Evolutionary conservation across 2,329 filamentous ascomycete genomes (phyloP), one percentile per base, ranked within the genome.

Genomic region (Pseudophaeomoniella oleicola): DNA sequence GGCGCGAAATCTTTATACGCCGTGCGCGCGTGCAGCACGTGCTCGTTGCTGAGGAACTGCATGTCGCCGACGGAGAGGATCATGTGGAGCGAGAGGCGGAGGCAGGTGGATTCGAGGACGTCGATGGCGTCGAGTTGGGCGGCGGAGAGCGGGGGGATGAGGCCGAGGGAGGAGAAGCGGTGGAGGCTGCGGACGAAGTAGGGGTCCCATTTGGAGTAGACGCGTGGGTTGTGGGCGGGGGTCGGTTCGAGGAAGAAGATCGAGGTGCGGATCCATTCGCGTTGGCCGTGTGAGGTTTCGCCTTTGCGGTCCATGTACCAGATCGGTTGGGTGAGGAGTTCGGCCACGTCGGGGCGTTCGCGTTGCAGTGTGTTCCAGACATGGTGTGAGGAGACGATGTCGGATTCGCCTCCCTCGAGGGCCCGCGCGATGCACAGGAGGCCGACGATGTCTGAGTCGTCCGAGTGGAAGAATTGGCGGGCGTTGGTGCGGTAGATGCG

Each of bases 291-390:
- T 15, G 75, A 81, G 1, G 72, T 75, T 63, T 93, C 85, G 9
- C 85, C 85, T 63, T 93, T 93, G 37, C 85, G 78, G 58, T 93
- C 85, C 55, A 92, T 88, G 62, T 92, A 90, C 85, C 85, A 93
- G 44, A 85, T 74, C 1, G 85, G 84, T 53, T 78, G 62, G 1
- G 81, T 79, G 37, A 93, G 64, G 4, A 77, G 68, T 54, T 81
- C 74, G 1, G 83, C 78, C 2, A 92, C 78, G 49, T 88, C 84
- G 0, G 84, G 83, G 16, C 82, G 69, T 52, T 88, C 75, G 29
- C 57, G 58, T 53, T 85, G 81, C 22, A 93, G 66, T 27, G 70
- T 70, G 58, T 93, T 93, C 74, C 81, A 93, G 29, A 92, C 81
- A 46, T 77, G 64, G 55, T 93, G 85, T 13, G 77, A 71, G 42